Base-by-base conservation (phyloP, 2,329 filamentous ascomycete species). In the Bipolaris gigantea region DNA sequence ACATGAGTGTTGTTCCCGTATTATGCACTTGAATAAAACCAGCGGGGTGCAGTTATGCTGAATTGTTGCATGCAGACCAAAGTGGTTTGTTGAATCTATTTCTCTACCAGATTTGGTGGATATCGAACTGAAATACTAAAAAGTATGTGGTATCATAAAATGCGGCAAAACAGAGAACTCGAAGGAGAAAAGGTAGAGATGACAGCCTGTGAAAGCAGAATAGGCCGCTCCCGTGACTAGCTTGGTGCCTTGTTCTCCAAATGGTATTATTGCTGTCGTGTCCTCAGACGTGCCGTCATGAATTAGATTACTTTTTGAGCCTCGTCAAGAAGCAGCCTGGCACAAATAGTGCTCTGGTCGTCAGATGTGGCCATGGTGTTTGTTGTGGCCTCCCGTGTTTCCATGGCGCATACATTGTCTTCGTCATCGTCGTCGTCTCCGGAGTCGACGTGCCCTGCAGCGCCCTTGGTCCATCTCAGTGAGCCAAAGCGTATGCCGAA, bases 121-220 rank as follows among this genome's bases (percentile, higher is more conserved):
- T 33, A 18, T 38, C 19, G 32, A 30, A 42, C 32, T 40, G 21
- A 21, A 36, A 35, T 30, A 30, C 21, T n/a, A 40, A 48, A 48
- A 42, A 42, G 36, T 49, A 35, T 55, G 54, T 60, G 60, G 60
- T 63, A 63, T 61, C 59, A 56, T 63, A 27, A 30, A 44, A 44
- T 30, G 33, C 21, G n/a, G 21, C n/a, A 40, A 39, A 25, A 39
- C 30, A 35, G 7, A 41, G 30, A 45, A 23, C 7, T 23, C 11
- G n/a, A n/a, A 35, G 27, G 35, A 21, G 21, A 13, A 21, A 13
- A 23, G 11, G 4, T 16, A 8, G 3, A 10, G 7, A 30, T 30
- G 16, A 16, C 18, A 35, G 3, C 5, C 13, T 25, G n/a, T 19
- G n/a, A 23, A 35, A 35, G 40, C 47, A 35, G 25, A 34, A 27